phyloP scores from a whole-genome alignment of 768 basidiomycete genomes.

The Suillus paluster region DNA sequence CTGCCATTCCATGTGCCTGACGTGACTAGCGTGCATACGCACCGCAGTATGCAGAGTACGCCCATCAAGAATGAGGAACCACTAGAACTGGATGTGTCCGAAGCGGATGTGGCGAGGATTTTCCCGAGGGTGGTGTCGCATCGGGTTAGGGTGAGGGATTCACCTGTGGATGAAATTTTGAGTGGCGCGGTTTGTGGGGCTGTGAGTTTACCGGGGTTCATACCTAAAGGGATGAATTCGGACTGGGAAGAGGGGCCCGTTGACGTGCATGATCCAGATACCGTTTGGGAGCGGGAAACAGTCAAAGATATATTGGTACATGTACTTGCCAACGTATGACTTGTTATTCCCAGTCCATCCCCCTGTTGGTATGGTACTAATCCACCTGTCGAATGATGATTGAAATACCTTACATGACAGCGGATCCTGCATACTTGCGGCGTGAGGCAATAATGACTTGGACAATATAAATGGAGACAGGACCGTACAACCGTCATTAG shows the following conservation, averaged over 20 bases:
- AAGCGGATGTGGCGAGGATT: conserved; percentile 75
- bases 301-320: conserved; percentile 71
- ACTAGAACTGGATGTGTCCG: conserved; percentile 61
- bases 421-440: not conserved
- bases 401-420: not conserved
- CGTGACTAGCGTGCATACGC: conserved; percentile 11
- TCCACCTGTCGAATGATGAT: not conserved
- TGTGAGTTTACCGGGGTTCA: conserved; percentile 22
- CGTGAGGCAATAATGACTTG: conserved; percentile 2
- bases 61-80: conserved; percentile 22
- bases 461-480: no score
- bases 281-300: conserved; percentile 48
- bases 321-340: conserved; percentile 55
- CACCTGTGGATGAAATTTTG: conserved; percentile 72
- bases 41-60: conserved; percentile 12
- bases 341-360: not conserved
- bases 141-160: conserved; percentile 69
- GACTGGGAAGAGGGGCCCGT: conserved; percentile 3
- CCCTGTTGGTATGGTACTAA: conserved; percentile 7
- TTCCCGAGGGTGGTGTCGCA: conserved; percentile 77
- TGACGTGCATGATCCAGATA: not conserved
- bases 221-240: conserved; percentile 17
- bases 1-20: conserved; percentile 17
- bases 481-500: not conserved
- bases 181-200: conserved; percentile 67